These are phyloP conservation scores for Nicotiana undulata DNA, from an alignment of 257 asterid genomes.

Conservation along the genomic window DNA sequence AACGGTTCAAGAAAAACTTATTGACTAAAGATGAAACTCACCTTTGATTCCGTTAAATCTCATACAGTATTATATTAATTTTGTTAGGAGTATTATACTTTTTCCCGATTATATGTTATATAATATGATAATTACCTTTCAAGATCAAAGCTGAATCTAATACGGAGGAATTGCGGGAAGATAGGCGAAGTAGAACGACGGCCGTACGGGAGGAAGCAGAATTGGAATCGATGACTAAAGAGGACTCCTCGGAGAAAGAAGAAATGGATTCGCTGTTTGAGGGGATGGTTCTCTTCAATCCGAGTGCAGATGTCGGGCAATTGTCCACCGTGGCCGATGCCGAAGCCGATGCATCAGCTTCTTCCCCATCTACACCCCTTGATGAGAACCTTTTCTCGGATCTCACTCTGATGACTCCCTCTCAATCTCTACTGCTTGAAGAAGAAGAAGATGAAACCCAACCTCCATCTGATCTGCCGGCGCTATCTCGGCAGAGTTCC, in stretches of 20 bases:
- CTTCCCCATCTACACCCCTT: conserved; percentile 11
- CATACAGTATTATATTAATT: too few relatives aligned
- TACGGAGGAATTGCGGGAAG: neutral
- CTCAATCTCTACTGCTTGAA: neutral
- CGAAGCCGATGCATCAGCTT: neutral
- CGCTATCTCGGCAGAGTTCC: conserved; percentile 18
- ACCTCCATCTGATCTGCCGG: neutral
- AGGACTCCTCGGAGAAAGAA: neutral
- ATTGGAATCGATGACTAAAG: neutral
- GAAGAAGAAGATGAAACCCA: neutral
- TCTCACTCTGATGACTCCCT: conserved; percentile 28
- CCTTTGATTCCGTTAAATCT: too few relatives aligned
- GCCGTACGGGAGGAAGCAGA: neutral
- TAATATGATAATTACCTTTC: too few relatives aligned
- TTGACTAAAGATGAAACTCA: too few relatives aligned
- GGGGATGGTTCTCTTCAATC: conserved; percentile 39
- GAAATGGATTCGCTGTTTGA: conserved; percentile 43
- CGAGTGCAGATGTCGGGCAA: neutral
- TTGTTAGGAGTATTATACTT: too few relatives aligned
- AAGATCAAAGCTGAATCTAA: neutral
- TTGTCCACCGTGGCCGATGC: neutral
- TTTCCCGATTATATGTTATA: too few relatives aligned
- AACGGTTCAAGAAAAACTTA: too few relatives aligned
- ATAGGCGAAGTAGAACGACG: neutral
- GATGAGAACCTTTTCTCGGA: conserved; percentile 46